A percentile compares a stretch with the other conserved stretches of the same genome.
These are phyloP conservation scores for Sutorius eximius DNA, from an alignment of 1,284 basidiomycete species.

Conservation along the genomic window DNA sequence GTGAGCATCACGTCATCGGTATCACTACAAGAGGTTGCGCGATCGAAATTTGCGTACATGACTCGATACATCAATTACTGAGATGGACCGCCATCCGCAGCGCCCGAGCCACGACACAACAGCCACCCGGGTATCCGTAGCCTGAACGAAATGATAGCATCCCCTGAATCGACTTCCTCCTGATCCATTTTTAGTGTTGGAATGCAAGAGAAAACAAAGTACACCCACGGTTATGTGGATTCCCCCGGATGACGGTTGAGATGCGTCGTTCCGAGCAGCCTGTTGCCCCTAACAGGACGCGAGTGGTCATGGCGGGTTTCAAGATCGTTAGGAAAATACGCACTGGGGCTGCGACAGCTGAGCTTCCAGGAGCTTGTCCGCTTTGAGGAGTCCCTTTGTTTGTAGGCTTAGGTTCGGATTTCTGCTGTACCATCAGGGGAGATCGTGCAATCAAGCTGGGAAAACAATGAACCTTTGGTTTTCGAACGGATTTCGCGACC, in stretches of 20 bases:
- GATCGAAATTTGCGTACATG: too few species aligned
- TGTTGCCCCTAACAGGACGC: background rate
- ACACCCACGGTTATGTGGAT: background rate
- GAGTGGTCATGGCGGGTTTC: background rate
- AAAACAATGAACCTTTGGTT: background rate
- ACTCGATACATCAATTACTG: too few species aligned
- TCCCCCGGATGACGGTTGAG: background rate
- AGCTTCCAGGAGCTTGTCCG: background rate
- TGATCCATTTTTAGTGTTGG: background rate
- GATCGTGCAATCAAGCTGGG: background rate
- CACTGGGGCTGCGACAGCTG: background rate
- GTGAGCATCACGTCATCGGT: too few species aligned
- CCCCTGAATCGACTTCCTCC: background rate
- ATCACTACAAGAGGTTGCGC: too few species aligned
- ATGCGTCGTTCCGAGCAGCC: too few species aligned
- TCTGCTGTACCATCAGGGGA: background rate
- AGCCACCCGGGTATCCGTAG: background rate
- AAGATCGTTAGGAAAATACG: background rate
- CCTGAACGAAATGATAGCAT: background rate
- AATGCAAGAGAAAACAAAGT: background rate
- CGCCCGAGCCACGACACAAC: background rate
- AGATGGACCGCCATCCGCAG: background rate
- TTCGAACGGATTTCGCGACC: background rate
- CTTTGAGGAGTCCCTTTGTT: background rate
- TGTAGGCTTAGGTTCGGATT: background rate